phyloP scores from a whole-genome alignment of 2,329 filamentous ascomycete species.

The Thelonectria discophora region DNA sequence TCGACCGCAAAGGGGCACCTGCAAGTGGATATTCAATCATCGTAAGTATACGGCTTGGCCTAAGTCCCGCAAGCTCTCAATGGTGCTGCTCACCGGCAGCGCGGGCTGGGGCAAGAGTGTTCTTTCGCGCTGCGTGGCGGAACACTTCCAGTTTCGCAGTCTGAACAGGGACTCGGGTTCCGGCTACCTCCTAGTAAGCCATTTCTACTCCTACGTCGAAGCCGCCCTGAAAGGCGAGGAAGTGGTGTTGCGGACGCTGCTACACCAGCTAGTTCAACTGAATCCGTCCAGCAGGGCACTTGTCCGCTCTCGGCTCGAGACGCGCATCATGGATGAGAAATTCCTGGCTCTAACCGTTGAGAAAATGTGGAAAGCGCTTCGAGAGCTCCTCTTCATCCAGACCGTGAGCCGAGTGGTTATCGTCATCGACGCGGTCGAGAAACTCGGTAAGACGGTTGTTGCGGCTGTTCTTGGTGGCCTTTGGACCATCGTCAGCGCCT shows the following conservation, averaged over 20 bases:
- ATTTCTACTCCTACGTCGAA: slow-evolving; percentile 18
- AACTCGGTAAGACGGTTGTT: background rate
- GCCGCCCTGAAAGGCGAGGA: background rate
- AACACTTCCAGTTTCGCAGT: background rate
- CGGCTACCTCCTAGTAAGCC: background rate
- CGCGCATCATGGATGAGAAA: too few relatives aligned
- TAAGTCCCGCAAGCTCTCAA: background rate
- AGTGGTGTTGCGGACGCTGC: background rate
- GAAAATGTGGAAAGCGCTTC: background rate
- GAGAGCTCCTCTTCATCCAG: background rate
- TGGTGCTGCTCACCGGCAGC: slow-evolving; percentile 1
- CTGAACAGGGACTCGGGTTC: background rate
- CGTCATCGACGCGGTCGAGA: background rate
- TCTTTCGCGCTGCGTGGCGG: background rate
- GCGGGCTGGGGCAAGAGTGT: slow-evolving; percentile 14
- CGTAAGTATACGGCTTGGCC: slow-evolving; percentile 1
- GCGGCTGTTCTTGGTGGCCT: background rate
- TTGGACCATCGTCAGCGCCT: background rate
- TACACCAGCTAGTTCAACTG: slow-evolving; percentile 10
- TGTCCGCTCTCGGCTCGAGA: background rate
- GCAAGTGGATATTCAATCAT: slow-evolving; percentile 14
- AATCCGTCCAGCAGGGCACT: background rate
- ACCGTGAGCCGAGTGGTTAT: background rate
- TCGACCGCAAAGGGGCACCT: slow-evolving; percentile 6
- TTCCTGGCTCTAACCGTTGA: background rate